These are phyloP conservation scores for Sechiopsis laciniata DNA, from an alignment of 306 rosid genomes.

Conservation along the genomic window DNA sequence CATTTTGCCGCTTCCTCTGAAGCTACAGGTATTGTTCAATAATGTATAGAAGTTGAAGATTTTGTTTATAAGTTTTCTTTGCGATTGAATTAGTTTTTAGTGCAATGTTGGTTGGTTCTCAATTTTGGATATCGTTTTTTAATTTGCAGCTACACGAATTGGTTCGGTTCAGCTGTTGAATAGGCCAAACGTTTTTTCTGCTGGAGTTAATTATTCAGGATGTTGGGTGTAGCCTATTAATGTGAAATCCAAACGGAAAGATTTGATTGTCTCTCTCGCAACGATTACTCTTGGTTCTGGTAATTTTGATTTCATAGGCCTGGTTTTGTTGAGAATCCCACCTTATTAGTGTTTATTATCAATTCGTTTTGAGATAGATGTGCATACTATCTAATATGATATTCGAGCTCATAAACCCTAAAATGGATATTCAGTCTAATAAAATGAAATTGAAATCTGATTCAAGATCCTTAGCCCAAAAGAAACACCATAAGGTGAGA, in stretches of 20 bases:
- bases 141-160: constrained; percentile 46
- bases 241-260: constrained; percentile 43
- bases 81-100: neutral
- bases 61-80: neutral
- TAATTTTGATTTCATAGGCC: constrained; percentile 9
- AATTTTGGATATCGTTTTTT: neutral
- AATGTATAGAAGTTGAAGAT: neutral
- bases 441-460: too few relatives aligned
- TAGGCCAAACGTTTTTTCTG: constrained; percentile 22
- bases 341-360: too few relatives aligned
- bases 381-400: too few relatives aligned
- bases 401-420: too few relatives aligned
- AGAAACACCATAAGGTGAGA: too few relatives aligned
- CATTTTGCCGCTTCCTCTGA: constrained; percentile 35
- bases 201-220: constrained; percentile 30
- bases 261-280: constrained; percentile 43
- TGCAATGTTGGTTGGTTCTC: neutral
- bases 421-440: too few relatives aligned
- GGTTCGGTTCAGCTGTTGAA: constrained; percentile 36
- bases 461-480: too few relatives aligned
- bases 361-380: too few relatives aligned
- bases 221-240: constrained; percentile 37
- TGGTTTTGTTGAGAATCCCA: too few relatives aligned
- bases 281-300: constrained; percentile 46
- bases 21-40: constrained; percentile 39